These are phyloP conservation scores for Aegilops longissima DNA, from an alignment of 176 grass and related monocot species.

Conservation along the genomic window DNA sequence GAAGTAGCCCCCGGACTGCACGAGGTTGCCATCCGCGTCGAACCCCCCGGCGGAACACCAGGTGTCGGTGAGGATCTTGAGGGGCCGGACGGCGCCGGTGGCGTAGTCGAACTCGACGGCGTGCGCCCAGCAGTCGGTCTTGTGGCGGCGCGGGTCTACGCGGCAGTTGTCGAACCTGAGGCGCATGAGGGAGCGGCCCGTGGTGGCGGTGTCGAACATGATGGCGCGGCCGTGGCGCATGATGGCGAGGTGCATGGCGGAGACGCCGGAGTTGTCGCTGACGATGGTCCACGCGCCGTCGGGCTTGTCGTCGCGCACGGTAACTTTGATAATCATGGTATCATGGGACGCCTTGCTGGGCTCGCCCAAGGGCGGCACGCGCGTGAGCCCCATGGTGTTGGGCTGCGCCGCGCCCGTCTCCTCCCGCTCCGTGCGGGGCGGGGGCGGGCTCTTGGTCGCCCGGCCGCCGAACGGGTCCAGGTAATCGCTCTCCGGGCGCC, in stretches of 20 bases:
- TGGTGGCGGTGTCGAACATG: constrained; percentile 65
- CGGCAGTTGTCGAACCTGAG: constrained; percentile 57
- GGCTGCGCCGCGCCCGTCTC: constrained; percentile 28
- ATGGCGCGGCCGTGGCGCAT: constrained; percentile 52
- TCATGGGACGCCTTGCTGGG: constrained; percentile 37
- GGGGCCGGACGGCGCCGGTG: constrained; percentile 40
- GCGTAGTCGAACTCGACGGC: constrained; percentile 60
- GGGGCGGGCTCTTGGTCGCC: background rate
- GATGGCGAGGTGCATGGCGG: constrained; percentile 64
- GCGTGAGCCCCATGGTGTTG: constrained; percentile 24
- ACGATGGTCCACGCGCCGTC: constrained; percentile 46
- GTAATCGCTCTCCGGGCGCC: constrained; percentile 14
- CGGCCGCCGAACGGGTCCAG: constrained; percentile 32
- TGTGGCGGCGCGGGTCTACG: constrained; percentile 24
- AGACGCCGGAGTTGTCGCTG: constrained; percentile 59
- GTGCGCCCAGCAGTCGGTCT: constrained; percentile 59
- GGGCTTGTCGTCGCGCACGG: background rate
- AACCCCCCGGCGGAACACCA: constrained; percentile 62
- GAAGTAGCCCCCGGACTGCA: constrained; percentile 59
- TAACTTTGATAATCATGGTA: background rate
- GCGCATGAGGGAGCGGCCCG: constrained; percentile 33
- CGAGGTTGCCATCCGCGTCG: constrained; percentile 51
- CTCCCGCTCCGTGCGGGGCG: constrained; percentile 37
- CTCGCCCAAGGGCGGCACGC: constrained; percentile 3
- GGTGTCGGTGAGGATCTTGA: constrained; percentile 55